phyloP scores from a whole-genome alignment of 2,329 filamentous ascomycete genomes.

The Dactylellina cionopaga region DNA sequence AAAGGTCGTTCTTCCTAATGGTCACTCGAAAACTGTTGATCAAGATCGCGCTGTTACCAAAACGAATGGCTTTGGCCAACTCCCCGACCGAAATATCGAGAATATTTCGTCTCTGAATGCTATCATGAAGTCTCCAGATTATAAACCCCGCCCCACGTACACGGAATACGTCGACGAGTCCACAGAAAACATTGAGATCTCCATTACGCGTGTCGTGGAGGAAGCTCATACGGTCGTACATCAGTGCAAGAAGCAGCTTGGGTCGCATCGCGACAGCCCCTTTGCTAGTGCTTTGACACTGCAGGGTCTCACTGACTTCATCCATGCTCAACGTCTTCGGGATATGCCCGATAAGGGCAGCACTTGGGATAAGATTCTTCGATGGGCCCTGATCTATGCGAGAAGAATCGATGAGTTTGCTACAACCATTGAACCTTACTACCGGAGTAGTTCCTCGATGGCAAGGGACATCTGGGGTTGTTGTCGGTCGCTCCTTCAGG shows the following conservation, averaged over 20 bases:
- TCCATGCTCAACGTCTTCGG: constrained; percentile 31
- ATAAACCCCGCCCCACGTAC: neutral
- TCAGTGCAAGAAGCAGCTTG: constrained; percentile 27
- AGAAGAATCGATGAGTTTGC: constrained; percentile 17
- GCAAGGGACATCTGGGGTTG: constrained; percentile 32
- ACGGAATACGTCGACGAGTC: neutral
- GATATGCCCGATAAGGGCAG: constrained; percentile 39
- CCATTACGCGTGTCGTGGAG: constrained; percentile 19
- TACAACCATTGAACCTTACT: constrained; percentile 25
- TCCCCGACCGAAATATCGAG: neutral
- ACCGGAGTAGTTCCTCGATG: constrained; percentile 6
- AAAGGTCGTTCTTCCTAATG: constrained; percentile 30
- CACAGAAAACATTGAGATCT: constrained; percentile 14
- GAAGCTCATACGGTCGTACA: constrained; percentile 19
- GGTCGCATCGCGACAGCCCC: constrained; percentile 14
- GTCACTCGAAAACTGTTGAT: constrained; percentile 15
- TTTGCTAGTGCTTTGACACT: constrained; percentile 8
- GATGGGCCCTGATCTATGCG: constrained; percentile 26
- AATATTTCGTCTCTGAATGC: neutral
- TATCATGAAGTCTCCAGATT: neutral
- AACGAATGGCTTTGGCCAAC: neutral
- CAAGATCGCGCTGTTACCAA: constrained; percentile 8
- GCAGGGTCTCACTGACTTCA: constrained; percentile 22
- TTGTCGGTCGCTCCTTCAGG: constrained; percentile 26
- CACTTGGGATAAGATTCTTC: constrained; percentile 30